These are phyloP conservation scores for Aurantiochytrium sp. DNA, from an alignment of 108 stramenopile species.

Conservation along the genomic window DNA sequence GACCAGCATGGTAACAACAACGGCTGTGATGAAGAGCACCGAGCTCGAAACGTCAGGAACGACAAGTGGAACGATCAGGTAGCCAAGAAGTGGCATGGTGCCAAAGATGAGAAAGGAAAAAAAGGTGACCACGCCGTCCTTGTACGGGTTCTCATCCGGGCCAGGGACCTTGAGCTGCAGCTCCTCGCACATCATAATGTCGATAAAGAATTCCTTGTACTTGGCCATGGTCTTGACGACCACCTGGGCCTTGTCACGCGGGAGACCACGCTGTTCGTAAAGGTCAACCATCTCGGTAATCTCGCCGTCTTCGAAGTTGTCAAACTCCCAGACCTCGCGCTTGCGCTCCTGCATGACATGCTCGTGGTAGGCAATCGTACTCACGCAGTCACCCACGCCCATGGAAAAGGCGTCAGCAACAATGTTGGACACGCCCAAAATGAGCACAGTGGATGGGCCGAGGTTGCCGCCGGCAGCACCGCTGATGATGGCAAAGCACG, in stretches of 20 bases:
- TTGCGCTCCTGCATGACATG: slow-evolving; percentile 25
- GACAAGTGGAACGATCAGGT: background rate
- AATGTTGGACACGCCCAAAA: slow-evolving; percentile 52
- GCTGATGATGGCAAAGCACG: slow-evolving; percentile 54
- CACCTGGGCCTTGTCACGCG: background rate
- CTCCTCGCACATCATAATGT: slow-evolving; percentile 28
- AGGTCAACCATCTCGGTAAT: slow-evolving; percentile 26
- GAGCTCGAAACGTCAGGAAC: background rate
- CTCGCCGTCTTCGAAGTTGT: slow-evolving; percentile 32
- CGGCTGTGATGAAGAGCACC: background rate
- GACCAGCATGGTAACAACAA: background rate
- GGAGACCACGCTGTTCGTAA: slow-evolving; percentile 20
- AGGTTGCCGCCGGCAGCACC: slow-evolving; percentile 49
- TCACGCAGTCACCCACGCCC: slow-evolving; percentile 55
- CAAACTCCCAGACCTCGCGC: slow-evolving; percentile 40
- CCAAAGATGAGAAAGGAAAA: slow-evolving; percentile 28
- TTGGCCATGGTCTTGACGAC: slow-evolving; percentile 23
- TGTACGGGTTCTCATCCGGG: background rate
- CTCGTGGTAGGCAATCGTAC: slow-evolving; percentile 50
- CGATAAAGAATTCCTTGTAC: slow-evolving; percentile 25
- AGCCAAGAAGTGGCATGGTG: slow-evolving; percentile 12
- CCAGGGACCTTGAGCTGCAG: slow-evolving; percentile 20
- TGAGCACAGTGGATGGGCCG: slow-evolving; percentile 31
- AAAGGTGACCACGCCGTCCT: slow-evolving; percentile 30
- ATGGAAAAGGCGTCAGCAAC: slow-evolving; percentile 56